Percentiles rank a stretch among this genome's conserved stretches.
Evolutionary conservation across 2,329 filamentous ascomycete species (phyloP).

Genomic region (Xylariaceae sp.): DNA sequence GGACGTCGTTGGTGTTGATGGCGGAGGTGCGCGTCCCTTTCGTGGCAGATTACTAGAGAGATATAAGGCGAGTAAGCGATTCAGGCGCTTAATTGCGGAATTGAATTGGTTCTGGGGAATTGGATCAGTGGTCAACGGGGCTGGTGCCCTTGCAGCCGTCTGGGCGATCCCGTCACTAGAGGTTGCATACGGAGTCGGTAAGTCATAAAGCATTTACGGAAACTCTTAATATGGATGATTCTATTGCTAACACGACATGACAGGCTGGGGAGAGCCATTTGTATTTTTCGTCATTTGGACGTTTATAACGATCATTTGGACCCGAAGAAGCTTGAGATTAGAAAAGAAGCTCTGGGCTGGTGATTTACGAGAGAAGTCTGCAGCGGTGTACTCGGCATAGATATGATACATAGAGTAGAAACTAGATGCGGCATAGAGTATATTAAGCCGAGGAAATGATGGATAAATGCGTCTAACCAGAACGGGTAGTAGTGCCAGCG

Average conservation of each 20-base stretch:
- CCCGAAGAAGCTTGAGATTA: constrained; percentile 24
- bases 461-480: no score
- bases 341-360: constrained; percentile 36
- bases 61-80: constrained; percentile 59
- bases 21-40: constrained; percentile 61
- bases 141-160: constrained; percentile 53
- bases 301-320: constrained; percentile 36
- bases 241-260: background rate
- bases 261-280: constrained; percentile 39
- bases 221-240: background rate
- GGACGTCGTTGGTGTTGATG: constrained; percentile 71
- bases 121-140: constrained; percentile 53
- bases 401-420: constrained; percentile 13
- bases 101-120: constrained; percentile 64
- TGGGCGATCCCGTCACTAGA: constrained; percentile 52
- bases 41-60: constrained; percentile 56
- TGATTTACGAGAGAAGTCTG: constrained; percentile 14
- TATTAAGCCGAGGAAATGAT: no score
- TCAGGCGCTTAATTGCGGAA: constrained; percentile 58
- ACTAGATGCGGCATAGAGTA: constrained; percentile 12
- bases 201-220: constrained; percentile 18
- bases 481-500: no score
- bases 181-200: constrained; percentile 53
- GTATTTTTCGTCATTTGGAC: constrained; percentile 37
- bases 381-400: constrained; percentile 11